Percentiles rank a stretch among this genome's conserved stretches.
These are phyloP conservation scores for Orbilia ellipsospora DNA, from an alignment of 2,329 filamentous ascomycete genomes.

Conservation along the genomic window DNA sequence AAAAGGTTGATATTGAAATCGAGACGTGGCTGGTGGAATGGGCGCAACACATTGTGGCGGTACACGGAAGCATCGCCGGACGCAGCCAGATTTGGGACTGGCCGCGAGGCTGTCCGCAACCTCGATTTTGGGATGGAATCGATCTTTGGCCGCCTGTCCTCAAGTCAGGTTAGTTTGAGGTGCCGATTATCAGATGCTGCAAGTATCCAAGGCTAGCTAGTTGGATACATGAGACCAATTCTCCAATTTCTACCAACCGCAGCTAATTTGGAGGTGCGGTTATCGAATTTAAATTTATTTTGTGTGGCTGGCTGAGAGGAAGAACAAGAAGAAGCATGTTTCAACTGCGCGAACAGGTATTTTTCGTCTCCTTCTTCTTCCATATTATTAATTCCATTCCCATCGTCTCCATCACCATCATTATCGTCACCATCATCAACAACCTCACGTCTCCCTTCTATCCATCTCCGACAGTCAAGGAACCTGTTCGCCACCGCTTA, in stretches of 20 bases:
- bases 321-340: conserved; percentile 7
- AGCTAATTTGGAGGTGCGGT: background rate
- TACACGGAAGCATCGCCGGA: too few relatives aligned
- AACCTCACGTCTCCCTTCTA: background rate
- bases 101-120: too few relatives aligned
- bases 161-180: too few relatives aligned
- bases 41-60: too few relatives aligned
- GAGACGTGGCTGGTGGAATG: too few relatives aligned
- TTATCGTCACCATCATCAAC: background rate
- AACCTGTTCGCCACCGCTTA: background rate
- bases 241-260: background rate
- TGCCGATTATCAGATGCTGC: too few relatives aligned
- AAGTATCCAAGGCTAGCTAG: too few relatives aligned
- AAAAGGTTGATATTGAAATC: too few relatives aligned
- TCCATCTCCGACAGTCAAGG: background rate
- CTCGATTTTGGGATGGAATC: too few relatives aligned
- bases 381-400: conserved; percentile 20
- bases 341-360: conserved; percentile 45
- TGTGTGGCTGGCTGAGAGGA: conserved; percentile 18
- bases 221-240: conserved; percentile 4
- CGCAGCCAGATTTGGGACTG: too few relatives aligned
- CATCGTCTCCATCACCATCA: conserved; percentile 21
- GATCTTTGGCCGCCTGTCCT: too few relatives aligned
- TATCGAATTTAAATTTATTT: background rate
- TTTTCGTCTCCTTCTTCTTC: conserved; percentile 28